These are phyloP conservation scores for Pelargonium australe DNA, from an alignment of 441 rosid species.

Conservation along the genomic window DNA sequence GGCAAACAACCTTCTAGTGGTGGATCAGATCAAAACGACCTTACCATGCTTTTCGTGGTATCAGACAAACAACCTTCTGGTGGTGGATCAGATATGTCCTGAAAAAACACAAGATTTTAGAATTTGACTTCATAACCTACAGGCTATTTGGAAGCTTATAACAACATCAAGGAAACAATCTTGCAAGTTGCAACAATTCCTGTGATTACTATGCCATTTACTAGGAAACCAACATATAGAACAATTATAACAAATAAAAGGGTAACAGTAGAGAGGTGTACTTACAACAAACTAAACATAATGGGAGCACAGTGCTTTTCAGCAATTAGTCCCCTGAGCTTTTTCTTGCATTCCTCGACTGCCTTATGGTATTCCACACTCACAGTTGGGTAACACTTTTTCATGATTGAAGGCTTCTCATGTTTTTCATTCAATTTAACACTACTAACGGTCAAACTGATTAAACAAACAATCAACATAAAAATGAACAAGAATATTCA, in stretches of 20 bases:
- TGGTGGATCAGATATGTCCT: conserved; percentile 63
- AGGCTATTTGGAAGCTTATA: neutral
- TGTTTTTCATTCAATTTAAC: neutral
- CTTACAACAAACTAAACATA: conserved; percentile 49
- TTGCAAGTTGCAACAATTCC: neutral
- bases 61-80: conserved; percentile 70
- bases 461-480: neutral
- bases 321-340: conserved; percentile 47
- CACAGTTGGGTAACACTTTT: conserved; percentile 41
- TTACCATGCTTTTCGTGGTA: conserved; percentile 37
- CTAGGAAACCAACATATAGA: neutral
- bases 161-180: neutral
- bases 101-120: conserved; percentile 10
- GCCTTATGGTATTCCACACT: conserved; percentile 45
- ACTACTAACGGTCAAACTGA: neutral
- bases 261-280: neutral
- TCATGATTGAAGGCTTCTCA: conserved; percentile 19
- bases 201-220: too few species aligned
- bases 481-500: neutral
- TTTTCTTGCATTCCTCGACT: conserved; percentile 36
- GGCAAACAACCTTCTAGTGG: too few species aligned
- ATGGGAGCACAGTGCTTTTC: conserved; percentile 60
- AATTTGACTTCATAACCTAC: neutral
- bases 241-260: too few species aligned
- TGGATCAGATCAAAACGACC: too few species aligned